A percentile compares a stretch with the other conserved stretches of the same genome.
These are phyloP conservation scores for Tylopilus rubrobrunneus DNA, from an alignment of 768 basidiomycete species.

Conservation along the genomic window DNA sequence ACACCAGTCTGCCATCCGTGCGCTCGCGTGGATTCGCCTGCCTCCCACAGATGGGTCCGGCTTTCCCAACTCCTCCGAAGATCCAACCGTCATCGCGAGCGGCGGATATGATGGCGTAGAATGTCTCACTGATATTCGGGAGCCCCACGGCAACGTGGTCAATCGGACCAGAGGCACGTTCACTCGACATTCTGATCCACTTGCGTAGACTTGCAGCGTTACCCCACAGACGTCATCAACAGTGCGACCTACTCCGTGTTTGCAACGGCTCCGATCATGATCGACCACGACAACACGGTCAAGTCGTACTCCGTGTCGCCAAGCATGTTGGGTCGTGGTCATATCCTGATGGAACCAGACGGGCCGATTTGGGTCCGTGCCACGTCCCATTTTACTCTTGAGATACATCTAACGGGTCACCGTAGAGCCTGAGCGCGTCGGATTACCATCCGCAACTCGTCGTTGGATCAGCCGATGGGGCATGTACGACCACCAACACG, in stretches of 20 bases:
- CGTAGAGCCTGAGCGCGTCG: constrained; percentile 66
- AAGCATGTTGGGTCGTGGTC: constrained; percentile 68
- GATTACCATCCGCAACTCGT: constrained; percentile 88
- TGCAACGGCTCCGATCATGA: constrained; percentile 66
- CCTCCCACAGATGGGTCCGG: constrained; percentile 55
- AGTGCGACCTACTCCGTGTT: constrained; percentile 64
- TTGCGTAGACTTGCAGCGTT: neutral
- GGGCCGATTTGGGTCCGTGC: constrained; percentile 82
- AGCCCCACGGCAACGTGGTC: constrained; percentile 61
- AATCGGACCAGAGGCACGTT: constrained; percentile 71
- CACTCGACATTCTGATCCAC: neutral
- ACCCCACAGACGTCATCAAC: constrained; percentile 60
- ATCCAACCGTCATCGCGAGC: constrained; percentile 72
- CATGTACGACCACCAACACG: constrained; percentile 69
- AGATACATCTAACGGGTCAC: neutral
- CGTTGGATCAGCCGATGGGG: constrained; percentile 80
- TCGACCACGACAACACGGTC: constrained; percentile 79
- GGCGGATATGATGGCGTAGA: constrained; percentile 81
- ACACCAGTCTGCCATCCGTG: constrained; percentile 79
- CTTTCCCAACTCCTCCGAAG: constrained; percentile 39
- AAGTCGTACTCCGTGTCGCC: constrained; percentile 74
- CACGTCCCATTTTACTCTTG: neutral
- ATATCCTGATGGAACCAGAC: constrained; percentile 65
- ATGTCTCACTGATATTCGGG: constrained; percentile 73
- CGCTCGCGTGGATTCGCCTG: constrained; percentile 68